phyloP scores from a whole-genome alignment of 352 stramenopile genomes.

The Lagenidium sp. region DNA sequence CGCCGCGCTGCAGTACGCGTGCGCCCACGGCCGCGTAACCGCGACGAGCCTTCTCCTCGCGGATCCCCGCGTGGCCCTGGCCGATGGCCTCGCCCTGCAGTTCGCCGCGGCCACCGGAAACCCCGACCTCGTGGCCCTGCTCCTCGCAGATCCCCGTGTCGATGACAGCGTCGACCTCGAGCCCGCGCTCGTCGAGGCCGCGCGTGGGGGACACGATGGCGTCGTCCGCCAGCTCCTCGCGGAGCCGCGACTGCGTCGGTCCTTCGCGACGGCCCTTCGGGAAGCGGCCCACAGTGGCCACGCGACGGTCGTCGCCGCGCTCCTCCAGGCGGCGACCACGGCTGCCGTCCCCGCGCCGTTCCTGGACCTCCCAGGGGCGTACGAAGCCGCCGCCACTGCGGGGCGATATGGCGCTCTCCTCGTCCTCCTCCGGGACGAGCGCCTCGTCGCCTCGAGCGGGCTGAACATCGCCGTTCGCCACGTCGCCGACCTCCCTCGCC shows the following conservation, averaged over 20 bases:
- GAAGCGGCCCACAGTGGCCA: slow-evolving; percentile 7
- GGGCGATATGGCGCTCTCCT: slow-evolving; percentile 7
- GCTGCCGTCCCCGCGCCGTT: not conserved
- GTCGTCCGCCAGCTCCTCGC: slow-evolving; percentile 2
- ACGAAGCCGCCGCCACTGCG: not conserved
- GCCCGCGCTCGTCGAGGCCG: slow-evolving; percentile 8
- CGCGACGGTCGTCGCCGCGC: not conserved
- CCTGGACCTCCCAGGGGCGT: slow-evolving; percentile 4
- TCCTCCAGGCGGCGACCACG: slow-evolving; percentile 1
- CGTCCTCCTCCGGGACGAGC: slow-evolving; percentile 4
- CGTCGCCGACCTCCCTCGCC: slow-evolving; percentile 6
- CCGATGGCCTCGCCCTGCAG: slow-evolving; percentile 6
- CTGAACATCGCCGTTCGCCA: slow-evolving; percentile 2
- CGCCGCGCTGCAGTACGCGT: slow-evolving; percentile 16
- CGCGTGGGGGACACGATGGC: slow-evolving; percentile 5
- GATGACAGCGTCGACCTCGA: slow-evolving; percentile 4
- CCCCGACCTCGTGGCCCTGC: slow-evolving; percentile 4
- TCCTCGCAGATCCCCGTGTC: slow-evolving; percentile 7
- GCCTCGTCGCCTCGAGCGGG: not conserved
- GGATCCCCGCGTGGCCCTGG: not conserved
- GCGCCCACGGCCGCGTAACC: slow-evolving; percentile 5
- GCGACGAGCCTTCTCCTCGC: slow-evolving; percentile 3
- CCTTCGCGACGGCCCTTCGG: slow-evolving; percentile 4
- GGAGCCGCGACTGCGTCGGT: slow-evolving; percentile 4
- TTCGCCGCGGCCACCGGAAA: slow-evolving; percentile 10